Base-by-base conservation (phyloP, 768 basidiomycete species). In the Pleurotus giganteus region DNA sequence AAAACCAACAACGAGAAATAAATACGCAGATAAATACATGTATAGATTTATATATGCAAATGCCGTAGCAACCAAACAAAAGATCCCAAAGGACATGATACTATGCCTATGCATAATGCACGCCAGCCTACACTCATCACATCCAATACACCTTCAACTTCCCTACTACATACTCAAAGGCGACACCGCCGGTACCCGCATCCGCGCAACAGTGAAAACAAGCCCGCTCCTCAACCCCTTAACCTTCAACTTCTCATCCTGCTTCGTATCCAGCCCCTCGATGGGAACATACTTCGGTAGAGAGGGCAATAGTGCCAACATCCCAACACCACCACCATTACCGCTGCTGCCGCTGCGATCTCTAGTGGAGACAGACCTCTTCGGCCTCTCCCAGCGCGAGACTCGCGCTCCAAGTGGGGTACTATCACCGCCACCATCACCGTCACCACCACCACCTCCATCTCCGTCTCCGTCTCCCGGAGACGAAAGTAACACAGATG, bases 171-270 rank as follows among this genome's bases (percentile, higher is more conserved):
- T 21, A n/a, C n/a, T n/a, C n/a, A n/a, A n/a, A n/a, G 43, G n/a
- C 32, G 32, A 34, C 32, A 34, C 7, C 15, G 7, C 32, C 15
- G 43, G 15, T 13, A 19, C 4, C n/a, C n/a, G n/a, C 47, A 49
- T 29, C 32, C n/a, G 28, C 21, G 49, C 49, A 50, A 50, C 49
- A 15, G 49, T 50, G n/a, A 50, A 50, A 15, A 50, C 24, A 37
- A 50, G 17, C n/a, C 49, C 49, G 19, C 19, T 15, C 34, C 49
- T 50, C 29, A 37, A 21, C 9, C 49, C 7, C 49, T n/a, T 50
- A n/a, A 50, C 17, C 15, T 50, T 50, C 7, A 50, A 24, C 23
- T 50, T 34, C 32, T 50, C 49, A 24, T 50, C 49, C 49, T 50
- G 49, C 49, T 50, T 32, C 17, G 49, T 50, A 23, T 50, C 49